Percentiles rank a stretch among this genome's conserved stretches.
phyloP scores from a whole-genome alignment of 23 red algal genomes.

The Gracilaria gracilis region DNA sequence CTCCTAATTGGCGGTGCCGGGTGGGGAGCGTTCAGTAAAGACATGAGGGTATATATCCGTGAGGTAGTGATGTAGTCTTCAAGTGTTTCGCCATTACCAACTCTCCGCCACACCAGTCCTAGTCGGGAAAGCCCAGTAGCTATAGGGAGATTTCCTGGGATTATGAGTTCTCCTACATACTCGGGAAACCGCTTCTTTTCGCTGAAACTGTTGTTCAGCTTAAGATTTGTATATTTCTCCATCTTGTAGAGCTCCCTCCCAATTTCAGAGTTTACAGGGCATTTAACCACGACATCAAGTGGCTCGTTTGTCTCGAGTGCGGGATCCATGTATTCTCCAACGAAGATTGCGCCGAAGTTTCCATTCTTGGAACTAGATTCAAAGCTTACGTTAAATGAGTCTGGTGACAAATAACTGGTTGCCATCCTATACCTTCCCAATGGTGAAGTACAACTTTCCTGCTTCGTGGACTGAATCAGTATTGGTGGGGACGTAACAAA shows the following conservation, averaged over 20 bases:
- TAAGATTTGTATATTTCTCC: conserved; percentile 85
- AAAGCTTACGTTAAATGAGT: conserved; percentile 47
- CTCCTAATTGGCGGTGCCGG: not conserved
- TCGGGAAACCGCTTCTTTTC: conserved; percentile 42
- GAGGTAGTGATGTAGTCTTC: conserved; percentile 68
- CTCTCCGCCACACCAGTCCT: conserved; percentile 80
- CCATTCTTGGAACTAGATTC: conserved; percentile 30
- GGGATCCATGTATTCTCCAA: conserved; percentile 53
- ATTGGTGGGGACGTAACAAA: not conserved
- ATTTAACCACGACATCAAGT: conserved; percentile 78
- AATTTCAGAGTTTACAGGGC: conserved; percentile 45
- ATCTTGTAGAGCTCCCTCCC: conserved; percentile 77
- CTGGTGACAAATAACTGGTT: conserved; percentile 43
- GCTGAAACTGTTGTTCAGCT: conserved; percentile 47
- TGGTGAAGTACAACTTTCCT: not conserved
- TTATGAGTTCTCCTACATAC: conserved; percentile 66
- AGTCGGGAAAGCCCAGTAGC: conserved; percentile 40
- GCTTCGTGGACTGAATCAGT: not conserved
- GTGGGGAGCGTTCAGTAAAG: conserved; percentile 12
- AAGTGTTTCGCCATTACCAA: conserved; percentile 80
- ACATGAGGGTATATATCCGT: conserved; percentile 30
- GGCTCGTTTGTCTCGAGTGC: not conserved
- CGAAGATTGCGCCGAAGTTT: conserved; percentile 73
- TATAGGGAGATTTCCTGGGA: conserved; percentile 7
- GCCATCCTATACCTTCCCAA: not conserved